Evolutionary conservation across 257 asterid species (phyloP), one percentile per base, ranked within the genome.

Genomic region (Thymus quinquecostatus): DNA sequence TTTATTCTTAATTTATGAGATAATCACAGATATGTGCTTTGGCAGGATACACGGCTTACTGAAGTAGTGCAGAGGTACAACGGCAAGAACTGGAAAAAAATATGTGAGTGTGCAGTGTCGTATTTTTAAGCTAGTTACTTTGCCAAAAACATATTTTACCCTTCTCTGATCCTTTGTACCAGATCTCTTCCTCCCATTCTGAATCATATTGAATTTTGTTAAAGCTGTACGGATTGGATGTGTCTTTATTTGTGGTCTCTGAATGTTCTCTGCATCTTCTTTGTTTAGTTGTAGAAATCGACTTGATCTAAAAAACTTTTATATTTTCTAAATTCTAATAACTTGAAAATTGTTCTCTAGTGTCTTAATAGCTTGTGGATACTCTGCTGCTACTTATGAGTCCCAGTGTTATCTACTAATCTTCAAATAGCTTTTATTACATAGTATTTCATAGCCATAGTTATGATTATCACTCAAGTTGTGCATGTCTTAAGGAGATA

Each of bases 81-180:
- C 1, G 97, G 87, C n/a, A 87, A 72, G 74, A 86, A 83, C 54
- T 91, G 97, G 97, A 89, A 89, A 73, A 82, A 44, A 75, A 89
- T 89, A 78, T 95, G 97, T 85, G 68, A 74, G 79, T 71, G 40
- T 68, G 65, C 71, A 70, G 64, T 53, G 71, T 64, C 73, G 14
- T 72, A 40, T 65, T 72, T 63, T 69, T 38, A 29, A 55, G 28
- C 56, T 32, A 30, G 36, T 60, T 56, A 48, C n/a, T n/a, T 59
- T 44, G 62, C 45, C 56, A 50, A 49, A 32, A 51, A 69, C 57
- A 27, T 49, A 54, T 41, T 14, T 57, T 72, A 57, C 14, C 1
- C 34, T 6, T 53, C 69, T 49, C 64, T 64, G 43, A 70, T 65
- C 67, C 51, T 47, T 45, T 58, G 45, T n/a, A 30, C 5, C 9